Percentiles rank a stretch among this genome's conserved stretches.
These are phyloP conservation scores for Pseudocercospora vitis DNA, from an alignment of 2,329 filamentous ascomycete genomes.

Conservation along the genomic window DNA sequence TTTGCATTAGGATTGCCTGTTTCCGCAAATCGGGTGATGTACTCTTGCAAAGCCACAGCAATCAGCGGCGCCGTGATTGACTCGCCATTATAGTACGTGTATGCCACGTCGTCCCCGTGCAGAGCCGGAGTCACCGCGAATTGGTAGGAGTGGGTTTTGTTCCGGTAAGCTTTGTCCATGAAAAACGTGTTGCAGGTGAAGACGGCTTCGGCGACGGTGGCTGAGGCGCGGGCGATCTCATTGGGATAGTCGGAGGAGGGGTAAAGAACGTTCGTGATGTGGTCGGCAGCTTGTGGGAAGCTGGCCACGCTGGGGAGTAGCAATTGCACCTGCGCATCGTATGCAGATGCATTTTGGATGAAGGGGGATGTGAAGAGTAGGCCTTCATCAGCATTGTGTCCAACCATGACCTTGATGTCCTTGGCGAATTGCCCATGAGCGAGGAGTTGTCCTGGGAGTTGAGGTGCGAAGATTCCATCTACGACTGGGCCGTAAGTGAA, in stretches of 20 bases:
- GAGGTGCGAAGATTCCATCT: slow-evolving; percentile 53
- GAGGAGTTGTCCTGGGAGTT: slow-evolving; percentile 49
- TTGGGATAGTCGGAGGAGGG: slow-evolving; percentile 50
- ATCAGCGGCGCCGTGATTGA: slow-evolving; percentile 24
- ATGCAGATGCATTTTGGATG: slow-evolving; percentile 38
- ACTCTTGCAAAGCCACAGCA: slow-evolving; percentile 48
- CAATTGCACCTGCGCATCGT: background rate
- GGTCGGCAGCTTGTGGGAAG: slow-evolving; percentile 31
- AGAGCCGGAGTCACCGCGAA: slow-evolving; percentile 55
- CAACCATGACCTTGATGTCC: slow-evolving; percentile 46
- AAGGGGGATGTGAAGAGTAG: slow-evolving; percentile 46
- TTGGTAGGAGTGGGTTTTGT: slow-evolving; percentile 53
- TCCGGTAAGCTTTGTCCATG: slow-evolving; percentile 48
- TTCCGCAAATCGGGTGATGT: slow-evolving; percentile 47
- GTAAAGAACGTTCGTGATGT: slow-evolving; percentile 50
- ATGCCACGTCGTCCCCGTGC: slow-evolving; percentile 55
- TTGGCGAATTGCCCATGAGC: slow-evolving; percentile 47
- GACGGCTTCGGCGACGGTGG: slow-evolving; percentile 46
- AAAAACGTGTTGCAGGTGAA: slow-evolving; percentile 56
- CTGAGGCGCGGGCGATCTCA: slow-evolving; percentile 45
- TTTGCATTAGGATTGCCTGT: slow-evolving; percentile 42
- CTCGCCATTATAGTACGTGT: slow-evolving; percentile 52
- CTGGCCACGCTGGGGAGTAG: slow-evolving; percentile 28
- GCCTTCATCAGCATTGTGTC: slow-evolving; percentile 50
- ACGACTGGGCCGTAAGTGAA: slow-evolving; percentile 49